Evolutionary conservation across 148 eudicot genomes (phyloP), one percentile per base, ranked within the genome.

Genomic region (Rhododendron ovatum): DNA sequence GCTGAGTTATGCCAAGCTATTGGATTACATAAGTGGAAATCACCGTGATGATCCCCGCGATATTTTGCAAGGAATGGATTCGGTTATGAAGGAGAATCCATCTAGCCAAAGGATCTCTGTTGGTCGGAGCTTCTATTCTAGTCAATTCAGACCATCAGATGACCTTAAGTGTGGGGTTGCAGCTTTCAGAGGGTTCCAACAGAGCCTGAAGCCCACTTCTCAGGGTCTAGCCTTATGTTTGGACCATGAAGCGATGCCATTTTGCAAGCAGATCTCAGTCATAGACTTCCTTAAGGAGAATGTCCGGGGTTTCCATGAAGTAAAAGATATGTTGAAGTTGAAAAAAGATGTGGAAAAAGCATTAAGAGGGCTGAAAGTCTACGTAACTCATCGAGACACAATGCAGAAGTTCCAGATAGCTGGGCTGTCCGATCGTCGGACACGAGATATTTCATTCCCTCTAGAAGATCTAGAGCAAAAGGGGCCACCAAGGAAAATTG

Each of bases 241-340:
- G 88, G 96, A 94, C 86, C 92, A 90, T 82, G 92, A 94, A 18
- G 90, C 89, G 28, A 53, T 93, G 83, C 89, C 93, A 24, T 91
- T 94, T 37, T 90, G 85, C 18, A 90, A 93, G 84, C 87, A 86
- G 30, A 35, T 90, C 84, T 82, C 94, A 3, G 94, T 94, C 18
- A 84, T 92, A 37, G 92, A 93, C 0, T 94, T 87, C 82, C 93
- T 94, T 22, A 71, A 3, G 55, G 91, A 92, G 89, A 87, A 91
- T 81, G 4, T 94, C 65, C 0, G 22, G 1, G 87, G 78, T 26
- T 88, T 91, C 82, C 11, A 13, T 22, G 87, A 33, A 20, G 84
- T 79, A 13, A 26, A 86, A 41, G 86, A 82, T 47, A 80, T 81
- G 45, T 43, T 39, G 7, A 87, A 39, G 76, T 78, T 76, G 15